Conservation (phyloP, 768 basidiomycete genomes). For the Auriscalpium microsporum region DNA sequence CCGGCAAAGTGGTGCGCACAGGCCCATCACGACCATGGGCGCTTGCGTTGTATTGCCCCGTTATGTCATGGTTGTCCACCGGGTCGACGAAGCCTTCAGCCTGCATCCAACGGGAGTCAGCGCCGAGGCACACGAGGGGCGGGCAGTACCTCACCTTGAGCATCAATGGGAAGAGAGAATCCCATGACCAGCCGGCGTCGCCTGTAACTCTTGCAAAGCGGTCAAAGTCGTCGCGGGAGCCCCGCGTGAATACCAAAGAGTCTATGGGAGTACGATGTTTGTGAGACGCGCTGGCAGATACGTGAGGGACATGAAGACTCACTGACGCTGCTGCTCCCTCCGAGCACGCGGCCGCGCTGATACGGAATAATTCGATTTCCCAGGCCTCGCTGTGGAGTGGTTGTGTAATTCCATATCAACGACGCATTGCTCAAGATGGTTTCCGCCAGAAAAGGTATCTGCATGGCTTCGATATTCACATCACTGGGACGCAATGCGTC, state of each 20-base stretch:
- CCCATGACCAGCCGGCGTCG: constrained; percentile 11
- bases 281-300: neutral
- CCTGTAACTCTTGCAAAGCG: constrained; percentile 1
- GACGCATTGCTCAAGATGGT: constrained; percentile 1
- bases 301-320: neutral
- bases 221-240: constrained; percentile 6
- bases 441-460: no score
- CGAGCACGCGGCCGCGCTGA: constrained; percentile 13
- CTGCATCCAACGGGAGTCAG: neutral
- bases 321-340: constrained; percentile 22
- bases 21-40: constrained; percentile 8
- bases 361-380: constrained; percentile 14
- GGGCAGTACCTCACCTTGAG: neutral
- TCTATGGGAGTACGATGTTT: neutral
- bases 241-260: constrained; percentile 8
- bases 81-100: constrained; percentile 9
- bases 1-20: constrained; percentile 4
- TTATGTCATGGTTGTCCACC: constrained; percentile 5
- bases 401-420: constrained; percentile 24
- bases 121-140: neutral
- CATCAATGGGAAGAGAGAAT: neutral
- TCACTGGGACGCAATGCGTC: no score
- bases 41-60: constrained; percentile 4
- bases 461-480: no score
- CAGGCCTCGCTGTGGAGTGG: constrained; percentile 15